Evolutionary conservation across 495 filamentous ascomycete species (phyloP), one percentile per base, ranked within the genome.

Genomic region (Cercophora sp.): DNA sequence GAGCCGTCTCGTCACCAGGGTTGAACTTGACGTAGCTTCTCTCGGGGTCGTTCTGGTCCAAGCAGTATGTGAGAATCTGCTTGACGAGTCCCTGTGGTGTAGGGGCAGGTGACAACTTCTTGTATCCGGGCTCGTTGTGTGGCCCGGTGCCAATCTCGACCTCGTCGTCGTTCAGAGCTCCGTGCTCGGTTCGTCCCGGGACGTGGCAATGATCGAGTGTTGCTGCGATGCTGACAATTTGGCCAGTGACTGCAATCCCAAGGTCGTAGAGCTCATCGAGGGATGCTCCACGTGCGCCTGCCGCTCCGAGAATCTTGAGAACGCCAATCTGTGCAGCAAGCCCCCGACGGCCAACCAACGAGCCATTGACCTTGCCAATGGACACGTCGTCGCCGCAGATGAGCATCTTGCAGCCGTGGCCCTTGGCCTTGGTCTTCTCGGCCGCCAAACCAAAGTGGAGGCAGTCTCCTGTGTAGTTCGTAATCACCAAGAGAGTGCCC

Each of bases 401-500:
- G 39, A 82, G 73, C 62, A 81, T 78, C 46, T 69, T 71, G 45
- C 79, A 75, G 13, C 71, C 74, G 47, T 76, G 71, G 19, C 80
- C 80, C 48, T 70, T 65, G 13, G 78, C 79, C 34, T 78, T 71
- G 10, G 78, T 79, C 66, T 83, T 82, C 63, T 85, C 81, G 51
- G 77, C 74, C 3, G 82, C 82, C 16, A 85, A 66, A 1, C 81
- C 81, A 50, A 85, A 85, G 60, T 85, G 81, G 48, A 85, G 67
- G 56, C 79, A 82, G 65, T 85, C 82, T 20, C 82, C 82, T 0
- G 82, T 85, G 59, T 85, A 85, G 57, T 85, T 85, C 29, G 79
- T 84, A 55, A 85, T 76, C 44, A 82, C 77, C n/a, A 85, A 61
- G 32, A 85, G 79, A 4, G 76, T 75, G 16, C 82, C 82, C 53